phyloP scores from a whole-genome alignment of 108 stramenopile genomes.

The Cyclostephanos invisitatus region DNA sequence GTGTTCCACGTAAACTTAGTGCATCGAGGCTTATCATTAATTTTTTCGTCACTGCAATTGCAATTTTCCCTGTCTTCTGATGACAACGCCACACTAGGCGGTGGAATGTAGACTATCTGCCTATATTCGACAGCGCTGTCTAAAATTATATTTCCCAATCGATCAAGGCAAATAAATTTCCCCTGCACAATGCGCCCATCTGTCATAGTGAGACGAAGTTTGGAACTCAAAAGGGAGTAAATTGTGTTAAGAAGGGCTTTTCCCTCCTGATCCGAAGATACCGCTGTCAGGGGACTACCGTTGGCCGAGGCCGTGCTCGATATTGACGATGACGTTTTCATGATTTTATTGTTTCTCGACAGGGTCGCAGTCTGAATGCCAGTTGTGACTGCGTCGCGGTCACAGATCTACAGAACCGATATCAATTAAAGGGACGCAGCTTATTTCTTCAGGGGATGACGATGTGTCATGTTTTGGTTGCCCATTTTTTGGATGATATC shows the following conservation, averaged over 20 bases:
- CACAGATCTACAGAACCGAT: too few species aligned
- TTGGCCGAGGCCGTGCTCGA: neutral
- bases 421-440: too few species aligned
- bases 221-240: constrained; percentile 32
- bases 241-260: too few species aligned
- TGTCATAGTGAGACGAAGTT: constrained; percentile 33
- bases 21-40: neutral
- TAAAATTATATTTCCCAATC: constrained; percentile 41
- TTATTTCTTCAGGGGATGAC: too few species aligned
- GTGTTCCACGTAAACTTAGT: constrained; percentile 31
- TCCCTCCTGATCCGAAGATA: too few species aligned
- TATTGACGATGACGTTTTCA: too few species aligned
- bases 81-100: neutral
- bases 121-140: constrained; percentile 35
- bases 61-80: constrained; percentile 2
- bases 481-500: too few species aligned
- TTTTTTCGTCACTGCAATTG: neutral
- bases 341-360: too few species aligned
- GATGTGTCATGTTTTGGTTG: too few species aligned
- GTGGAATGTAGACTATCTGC: constrained; percentile 12
- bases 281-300: neutral
- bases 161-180: constrained; percentile 39
- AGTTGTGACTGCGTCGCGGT: too few species aligned
- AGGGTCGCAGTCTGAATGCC: too few species aligned
- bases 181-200: constrained; percentile 42